phyloP scores from a whole-genome alignment of 768 basidiomycete species.

The Candolleomyces eurysporus region DNA sequence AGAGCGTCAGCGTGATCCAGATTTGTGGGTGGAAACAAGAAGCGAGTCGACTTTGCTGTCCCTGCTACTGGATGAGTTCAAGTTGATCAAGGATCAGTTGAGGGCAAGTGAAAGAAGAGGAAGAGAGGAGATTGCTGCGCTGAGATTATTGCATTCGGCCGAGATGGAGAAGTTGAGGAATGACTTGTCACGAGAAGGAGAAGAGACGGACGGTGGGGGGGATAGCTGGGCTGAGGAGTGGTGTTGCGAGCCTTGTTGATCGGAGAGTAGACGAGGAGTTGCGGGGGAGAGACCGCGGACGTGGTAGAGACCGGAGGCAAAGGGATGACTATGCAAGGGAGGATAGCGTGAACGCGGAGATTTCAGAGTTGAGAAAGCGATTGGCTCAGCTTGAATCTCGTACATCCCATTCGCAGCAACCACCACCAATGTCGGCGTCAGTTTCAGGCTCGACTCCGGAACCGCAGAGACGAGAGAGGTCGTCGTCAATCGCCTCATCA shows the following conservation, averaged over 20 bases:
- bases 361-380: background rate
- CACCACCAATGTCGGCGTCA: background rate
- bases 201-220: background rate
- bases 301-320: background rate
- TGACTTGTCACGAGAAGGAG: background rate
- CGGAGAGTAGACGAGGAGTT: background rate
- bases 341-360: background rate
- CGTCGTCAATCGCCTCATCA: slow-evolving; percentile 5
- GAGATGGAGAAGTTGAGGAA: slow-evolving; percentile 6
- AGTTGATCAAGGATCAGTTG: slow-evolving; percentile 4
- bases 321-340: background rate
- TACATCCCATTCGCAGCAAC: background rate
- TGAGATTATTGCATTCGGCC: slow-evolving; percentile 6
- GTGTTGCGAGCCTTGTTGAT: background rate
- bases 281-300: background rate
- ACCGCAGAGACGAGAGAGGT: background rate
- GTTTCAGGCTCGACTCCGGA: background rate
- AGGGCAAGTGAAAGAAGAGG: background rate
- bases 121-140: slow-evolving; percentile 2
- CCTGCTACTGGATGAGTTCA: slow-evolving; percentile 1
- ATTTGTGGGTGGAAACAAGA: too few species aligned
- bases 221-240: background rate
- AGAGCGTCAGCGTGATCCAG: background rate
- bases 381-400: background rate
- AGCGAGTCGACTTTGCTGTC: background rate